These are phyloP conservation scores for Orbilia quercus DNA, from an alignment of 2,329 filamentous ascomycete species.

Conservation along the genomic window DNA sequence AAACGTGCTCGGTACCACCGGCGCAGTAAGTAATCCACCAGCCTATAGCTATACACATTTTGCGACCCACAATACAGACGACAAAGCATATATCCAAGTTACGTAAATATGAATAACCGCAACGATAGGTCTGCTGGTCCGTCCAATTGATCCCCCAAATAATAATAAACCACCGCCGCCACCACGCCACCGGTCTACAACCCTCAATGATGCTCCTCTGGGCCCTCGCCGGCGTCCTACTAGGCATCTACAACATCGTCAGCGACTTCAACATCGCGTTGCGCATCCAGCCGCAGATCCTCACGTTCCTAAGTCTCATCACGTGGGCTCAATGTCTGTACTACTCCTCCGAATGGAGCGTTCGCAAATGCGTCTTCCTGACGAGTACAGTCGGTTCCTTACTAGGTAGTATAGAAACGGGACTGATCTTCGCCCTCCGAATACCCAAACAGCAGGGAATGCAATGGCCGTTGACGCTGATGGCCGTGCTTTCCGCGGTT, in stretches of 20 bases:
- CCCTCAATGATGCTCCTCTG: slow-evolving; percentile 79
- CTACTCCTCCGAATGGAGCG: slow-evolving; percentile 69
- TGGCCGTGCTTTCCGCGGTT: slow-evolving; percentile 74
- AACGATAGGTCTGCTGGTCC: slow-evolving; percentile 75
- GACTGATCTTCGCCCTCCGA: slow-evolving; percentile 70
- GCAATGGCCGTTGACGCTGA: slow-evolving; percentile 73
- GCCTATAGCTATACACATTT: too few species aligned
- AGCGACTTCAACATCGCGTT: slow-evolving; percentile 65
- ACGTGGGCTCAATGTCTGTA: slow-evolving; percentile 66
- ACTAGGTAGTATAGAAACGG: slow-evolving; percentile 72
- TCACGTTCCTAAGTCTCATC: slow-evolving; percentile 64
- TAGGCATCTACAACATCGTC: slow-evolving; percentile 69
- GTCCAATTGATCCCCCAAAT: slow-evolving; percentile 78
- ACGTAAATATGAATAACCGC: too few species aligned
- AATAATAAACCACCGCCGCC: slow-evolving; percentile 73
- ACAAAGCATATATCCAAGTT: too few species aligned
- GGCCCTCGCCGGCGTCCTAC: slow-evolving; percentile 74
- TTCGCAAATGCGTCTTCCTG: slow-evolving; percentile 66
- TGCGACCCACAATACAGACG: too few species aligned
- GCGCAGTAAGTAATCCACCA: slow-evolving; percentile 66
- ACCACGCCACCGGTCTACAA: slow-evolving; percentile 74
- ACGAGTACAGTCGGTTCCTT: slow-evolving; percentile 68
- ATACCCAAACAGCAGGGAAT: slow-evolving; percentile 65
- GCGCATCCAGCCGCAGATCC: slow-evolving; percentile 65
- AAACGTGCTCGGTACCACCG: slow-evolving; percentile 71